Evolutionary conservation across 495 filamentous ascomycete genomes (phyloP), one percentile per base, ranked within the genome.

Genomic region (Ramalina peruviana): DNA sequence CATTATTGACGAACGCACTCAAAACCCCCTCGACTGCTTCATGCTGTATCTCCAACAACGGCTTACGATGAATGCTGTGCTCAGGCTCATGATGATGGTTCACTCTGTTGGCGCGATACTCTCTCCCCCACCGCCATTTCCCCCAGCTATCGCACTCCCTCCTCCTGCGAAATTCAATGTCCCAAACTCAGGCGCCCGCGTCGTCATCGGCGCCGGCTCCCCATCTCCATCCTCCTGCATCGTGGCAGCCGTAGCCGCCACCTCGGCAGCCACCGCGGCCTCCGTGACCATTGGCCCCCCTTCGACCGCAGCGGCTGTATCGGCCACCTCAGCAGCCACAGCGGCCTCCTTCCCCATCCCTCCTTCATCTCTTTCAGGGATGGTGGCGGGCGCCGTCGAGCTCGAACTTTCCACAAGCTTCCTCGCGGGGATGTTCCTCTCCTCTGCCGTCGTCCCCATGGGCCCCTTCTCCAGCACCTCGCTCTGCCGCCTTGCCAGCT

Each of bases 401-500:
- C 41, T 41, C 11, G 52, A 36, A 1, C 47, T 45, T 10, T 19
- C 42, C 3, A 38, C 44, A n/a, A 49, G 19, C 36, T 50, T 46
- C 16, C 50, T 44, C 6, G 43, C 26, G 0, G 53, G 56, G 26
- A 55, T 58, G 5, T 20, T 17, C 21, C 21, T 5, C 48, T 46
- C 39, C 21, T 36, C 9, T 39, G 40, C 23, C 12, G 30, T 33
- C 47, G 3, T 12, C 50, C 57, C 40, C 25, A 36, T 1, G 46
- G 57, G 12, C 0, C 53, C 53, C 16, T 52, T 37, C 7, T 46
- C 65, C 51, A 83, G 64, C 36, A 73, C 66, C 51, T 78, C 76
- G 42, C 70, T 74, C 61, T 85, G 82, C 54, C 75, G 72, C 50
- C 69, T 69, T 40, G 73, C 75, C 48, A 92, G 71, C 65, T 82